phyloP scores from a whole-genome alignment of 305 asterid species.

The Solanum hybrid region DNA sequence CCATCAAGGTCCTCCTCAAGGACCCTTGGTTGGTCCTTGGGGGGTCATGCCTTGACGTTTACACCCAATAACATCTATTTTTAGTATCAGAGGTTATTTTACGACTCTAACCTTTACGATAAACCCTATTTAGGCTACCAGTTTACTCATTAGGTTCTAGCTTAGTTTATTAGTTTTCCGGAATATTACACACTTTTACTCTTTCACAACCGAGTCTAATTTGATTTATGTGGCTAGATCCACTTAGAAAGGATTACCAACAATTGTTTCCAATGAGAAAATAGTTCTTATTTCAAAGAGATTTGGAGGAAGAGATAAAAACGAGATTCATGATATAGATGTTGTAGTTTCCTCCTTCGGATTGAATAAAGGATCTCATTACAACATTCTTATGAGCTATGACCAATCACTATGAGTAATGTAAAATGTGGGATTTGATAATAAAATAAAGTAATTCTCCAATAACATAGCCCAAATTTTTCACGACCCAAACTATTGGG shows the following conservation, averaged over 20 bases:
- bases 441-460: background rate
- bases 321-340: background rate
- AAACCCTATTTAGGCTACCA: too few species aligned
- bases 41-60: too few species aligned
- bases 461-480: background rate
- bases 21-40: too few species aligned
- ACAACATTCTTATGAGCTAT: background rate
- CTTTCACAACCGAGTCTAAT: background rate
- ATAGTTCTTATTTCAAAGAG: too few species aligned
- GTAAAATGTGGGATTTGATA: background rate
- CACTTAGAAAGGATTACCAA: background rate
- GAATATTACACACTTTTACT: background rate
- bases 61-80: too few species aligned
- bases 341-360: background rate
- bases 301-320: background rate
- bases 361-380: background rate
- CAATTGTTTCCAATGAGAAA: background rate
- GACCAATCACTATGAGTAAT: background rate
- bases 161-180: too few species aligned
- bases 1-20: too few species aligned
- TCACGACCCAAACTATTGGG: background rate
- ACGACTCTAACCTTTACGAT: too few species aligned
- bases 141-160: too few species aligned
- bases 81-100: too few species aligned
- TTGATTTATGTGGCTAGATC: background rate